These are phyloP conservation scores for Onygenales sp. DNA, from an alignment of 2,329 filamentous ascomycete genomes.

Conservation along the genomic window DNA sequence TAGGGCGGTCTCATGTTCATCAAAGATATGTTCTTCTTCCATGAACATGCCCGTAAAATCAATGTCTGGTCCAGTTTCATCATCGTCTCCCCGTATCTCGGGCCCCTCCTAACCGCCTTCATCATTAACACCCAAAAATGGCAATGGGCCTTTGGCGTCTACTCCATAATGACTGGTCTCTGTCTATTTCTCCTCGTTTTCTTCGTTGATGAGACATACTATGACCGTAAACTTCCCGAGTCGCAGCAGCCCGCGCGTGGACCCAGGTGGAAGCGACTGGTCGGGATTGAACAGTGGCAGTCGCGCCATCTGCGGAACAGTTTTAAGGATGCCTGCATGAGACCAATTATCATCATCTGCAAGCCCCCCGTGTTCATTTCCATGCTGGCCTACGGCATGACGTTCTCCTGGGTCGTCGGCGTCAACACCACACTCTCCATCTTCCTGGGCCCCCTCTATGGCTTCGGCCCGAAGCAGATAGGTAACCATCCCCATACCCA, in stretches of 20 bases:
- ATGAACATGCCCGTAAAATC: conserved; percentile 31
- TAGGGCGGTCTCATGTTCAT: conserved; percentile 35
- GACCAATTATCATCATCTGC: conserved; percentile 26
- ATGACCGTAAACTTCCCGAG: conserved; percentile 24
- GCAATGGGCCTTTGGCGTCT: conserved; percentile 29
- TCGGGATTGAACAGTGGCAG: conserved; percentile 26
- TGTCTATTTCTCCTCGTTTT: conserved; percentile 23
- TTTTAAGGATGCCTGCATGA: conserved; percentile 25
- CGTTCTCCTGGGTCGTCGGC: conserved; percentile 36
- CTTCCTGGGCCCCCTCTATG: conserved; percentile 42
- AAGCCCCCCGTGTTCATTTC: conserved; percentile 30
- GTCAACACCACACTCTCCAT: conserved; percentile 49
- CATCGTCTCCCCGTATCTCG: conserved; percentile 25
- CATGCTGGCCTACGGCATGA: conserved; percentile 30
- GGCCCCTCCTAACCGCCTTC: conserved; percentile 26
- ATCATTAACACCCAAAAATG: conserved; percentile 27
- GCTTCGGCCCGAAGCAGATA: conserved; percentile 41
- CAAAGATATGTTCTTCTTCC: conserved; percentile 34
- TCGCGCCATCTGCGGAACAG: conserved; percentile 21
- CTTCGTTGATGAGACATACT: conserved; percentile 31
- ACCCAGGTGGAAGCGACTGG: conserved; percentile 20
- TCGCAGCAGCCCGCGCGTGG: conserved; percentile 23
- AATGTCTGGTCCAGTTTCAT: conserved; percentile 30
- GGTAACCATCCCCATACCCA: conserved; percentile 24
- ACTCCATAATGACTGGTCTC: conserved; percentile 23